Conservation (phyloP, 2,329 filamentous ascomycete species). For the Claviceps sp. region DNA sequence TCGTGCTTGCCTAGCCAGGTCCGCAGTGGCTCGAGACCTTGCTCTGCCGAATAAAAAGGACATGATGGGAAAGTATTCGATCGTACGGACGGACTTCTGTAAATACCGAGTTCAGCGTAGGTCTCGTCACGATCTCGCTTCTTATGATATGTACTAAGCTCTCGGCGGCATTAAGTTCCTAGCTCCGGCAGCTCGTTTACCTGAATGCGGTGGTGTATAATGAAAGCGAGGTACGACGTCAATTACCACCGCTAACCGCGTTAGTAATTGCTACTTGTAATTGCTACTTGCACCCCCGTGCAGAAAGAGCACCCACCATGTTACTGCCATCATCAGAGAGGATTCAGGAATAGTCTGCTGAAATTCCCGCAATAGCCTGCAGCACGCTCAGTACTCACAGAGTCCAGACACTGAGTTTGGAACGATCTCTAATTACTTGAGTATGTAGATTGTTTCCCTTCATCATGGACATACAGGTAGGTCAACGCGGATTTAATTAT, state of each 20-base stretch:
- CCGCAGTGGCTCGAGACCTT: constrained; percentile 35
- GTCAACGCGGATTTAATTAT: too few relatives aligned
- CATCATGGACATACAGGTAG: too few relatives aligned
- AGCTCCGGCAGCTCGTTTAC: neutral
- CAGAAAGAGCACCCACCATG: neutral
- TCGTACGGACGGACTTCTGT: neutral
- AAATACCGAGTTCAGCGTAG: neutral
- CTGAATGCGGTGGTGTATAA: neutral
- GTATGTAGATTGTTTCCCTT: neutral
- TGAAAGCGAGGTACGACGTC: neutral
- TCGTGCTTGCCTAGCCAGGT: constrained; percentile 42
- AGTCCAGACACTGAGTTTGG: neutral
- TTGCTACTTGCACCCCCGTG: neutral
- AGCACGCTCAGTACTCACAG: neutral
- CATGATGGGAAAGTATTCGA: constrained; percentile 19
- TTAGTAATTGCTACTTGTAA: neutral
- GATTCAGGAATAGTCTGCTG: neutral
- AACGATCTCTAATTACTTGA: neutral
- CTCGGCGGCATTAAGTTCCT: neutral
- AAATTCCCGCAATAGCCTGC: neutral
- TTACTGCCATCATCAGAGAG: neutral
- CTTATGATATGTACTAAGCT: neutral
- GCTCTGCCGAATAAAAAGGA: constrained; percentile 44
- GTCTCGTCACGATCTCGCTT: neutral
- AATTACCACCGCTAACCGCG: neutral